Percentiles rank a stretch among this genome's conserved stretches.
Conservation (phyloP, 345 rosid genomes). For the Rhodamnia rubescens region DNA sequence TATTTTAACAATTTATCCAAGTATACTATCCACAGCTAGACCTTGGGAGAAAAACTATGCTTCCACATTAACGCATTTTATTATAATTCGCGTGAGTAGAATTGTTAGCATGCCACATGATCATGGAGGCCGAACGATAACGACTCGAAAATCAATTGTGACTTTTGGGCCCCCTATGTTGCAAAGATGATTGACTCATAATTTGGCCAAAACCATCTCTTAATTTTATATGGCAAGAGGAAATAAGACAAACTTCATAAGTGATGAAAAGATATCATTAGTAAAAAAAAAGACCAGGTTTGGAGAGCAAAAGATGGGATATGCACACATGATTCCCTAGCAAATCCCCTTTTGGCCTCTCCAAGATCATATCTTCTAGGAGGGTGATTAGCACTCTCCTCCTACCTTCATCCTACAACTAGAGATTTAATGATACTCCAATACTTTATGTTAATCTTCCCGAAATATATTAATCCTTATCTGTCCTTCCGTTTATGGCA, state of each 20-base stretch:
- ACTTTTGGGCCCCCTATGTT: not conserved
- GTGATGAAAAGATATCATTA: slow-evolving; percentile 6
- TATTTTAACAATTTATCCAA: not conserved
- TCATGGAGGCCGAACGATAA: not conserved
- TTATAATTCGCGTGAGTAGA: not conserved
- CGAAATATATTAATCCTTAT: slow-evolving; percentile 3
- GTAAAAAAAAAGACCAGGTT: not conserved
- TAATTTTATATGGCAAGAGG: not conserved
- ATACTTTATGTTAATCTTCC: not conserved
- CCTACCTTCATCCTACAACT: slow-evolving; percentile 8
- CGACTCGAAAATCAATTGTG: not conserved
- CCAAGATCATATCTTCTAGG: slow-evolving; percentile 8
- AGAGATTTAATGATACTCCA: not conserved
- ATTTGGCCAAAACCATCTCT: not conserved
- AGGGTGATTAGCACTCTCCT: slow-evolving; percentile 1
- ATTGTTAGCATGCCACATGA: not conserved
- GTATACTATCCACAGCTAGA: not conserved
- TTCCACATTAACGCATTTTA: not conserved
- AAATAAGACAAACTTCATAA: not conserved
- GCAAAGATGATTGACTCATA: not conserved
- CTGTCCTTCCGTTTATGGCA: slow-evolving; percentile 7
- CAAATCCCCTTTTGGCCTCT: slow-evolving; percentile 19
- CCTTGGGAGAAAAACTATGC: not conserved
- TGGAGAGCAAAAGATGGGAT: slow-evolving; percentile 37
- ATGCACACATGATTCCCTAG: slow-evolving; percentile 22